These are phyloP conservation scores for Cornus suecica DNA, from an alignment of 148 eudicot genomes.

Conservation along the genomic window DNA sequence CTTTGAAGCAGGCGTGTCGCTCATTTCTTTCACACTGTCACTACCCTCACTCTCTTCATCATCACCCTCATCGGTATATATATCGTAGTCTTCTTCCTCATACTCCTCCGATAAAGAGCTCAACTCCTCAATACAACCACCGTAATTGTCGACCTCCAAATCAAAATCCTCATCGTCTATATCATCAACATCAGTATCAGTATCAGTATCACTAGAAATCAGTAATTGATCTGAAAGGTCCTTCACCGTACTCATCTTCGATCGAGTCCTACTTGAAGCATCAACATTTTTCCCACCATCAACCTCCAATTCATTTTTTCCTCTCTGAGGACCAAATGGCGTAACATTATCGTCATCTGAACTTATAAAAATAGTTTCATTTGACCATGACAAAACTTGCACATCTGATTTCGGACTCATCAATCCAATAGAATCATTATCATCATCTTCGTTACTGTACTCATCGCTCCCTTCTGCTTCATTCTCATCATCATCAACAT, in stretches of 20 bases:
- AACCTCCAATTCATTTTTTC: too few relatives aligned
- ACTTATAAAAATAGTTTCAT: not conserved
- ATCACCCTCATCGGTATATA: conserved; percentile 4
- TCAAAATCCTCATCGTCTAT: not conserved
- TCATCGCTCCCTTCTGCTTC: not conserved
- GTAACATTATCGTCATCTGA: not conserved
- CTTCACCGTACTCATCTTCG: not conserved
- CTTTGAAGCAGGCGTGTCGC: not conserved
- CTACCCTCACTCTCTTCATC: not conserved
- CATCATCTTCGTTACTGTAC: not conserved
- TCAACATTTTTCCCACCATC: not conserved
- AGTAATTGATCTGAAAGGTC: not conserved
- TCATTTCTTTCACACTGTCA: not conserved
- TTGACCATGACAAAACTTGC: not conserved
- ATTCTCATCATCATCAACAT: not conserved
- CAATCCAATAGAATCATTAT: not conserved
- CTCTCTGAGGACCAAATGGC: too few relatives aligned
- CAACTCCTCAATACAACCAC: not conserved
- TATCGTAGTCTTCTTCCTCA: not conserved
- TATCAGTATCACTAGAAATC: not conserved
- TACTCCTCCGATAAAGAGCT: not conserved
- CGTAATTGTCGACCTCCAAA: not conserved
- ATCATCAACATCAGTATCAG: not conserved
- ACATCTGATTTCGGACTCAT: not conserved
- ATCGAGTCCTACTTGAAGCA: not conserved